phyloP scores from a whole-genome alignment of 2,329 filamentous ascomycete genomes.

The Talaromyces sp. region DNA sequence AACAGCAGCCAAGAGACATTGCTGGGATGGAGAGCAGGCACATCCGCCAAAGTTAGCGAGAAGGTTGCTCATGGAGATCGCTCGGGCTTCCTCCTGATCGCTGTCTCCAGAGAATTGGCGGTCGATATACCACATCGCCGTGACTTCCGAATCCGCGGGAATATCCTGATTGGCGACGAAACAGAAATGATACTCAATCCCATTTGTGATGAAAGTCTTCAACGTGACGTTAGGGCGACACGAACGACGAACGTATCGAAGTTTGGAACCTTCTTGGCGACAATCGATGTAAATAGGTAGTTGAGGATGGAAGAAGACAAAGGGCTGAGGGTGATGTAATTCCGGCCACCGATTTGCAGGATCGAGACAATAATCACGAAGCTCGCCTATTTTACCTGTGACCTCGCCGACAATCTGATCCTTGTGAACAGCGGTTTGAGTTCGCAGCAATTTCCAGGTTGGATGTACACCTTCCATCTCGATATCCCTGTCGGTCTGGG shows the following conservation, averaged over 20 bases:
- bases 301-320: slow-evolving; percentile 82
- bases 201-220: slow-evolving; percentile 77
- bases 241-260: slow-evolving; percentile 87
- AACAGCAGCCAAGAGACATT: slow-evolving; percentile 41
- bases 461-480: slow-evolving; percentile 57
- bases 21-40: slow-evolving; percentile 40
- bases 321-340: slow-evolving; percentile 58
- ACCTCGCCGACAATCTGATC: slow-evolving; percentile 66
- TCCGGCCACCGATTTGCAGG: slow-evolving; percentile 66
- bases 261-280: slow-evolving; percentile 75
- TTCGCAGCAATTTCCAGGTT: slow-evolving; percentile 62
- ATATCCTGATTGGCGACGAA: slow-evolving; percentile 80
- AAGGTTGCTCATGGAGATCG: slow-evolving; percentile 47
- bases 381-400: slow-evolving; percentile 71
- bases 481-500: slow-evolving; percentile 48
- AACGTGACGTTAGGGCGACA: slow-evolving; percentile 86
- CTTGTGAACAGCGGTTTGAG: slow-evolving; percentile 50
- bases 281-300: slow-evolving; percentile 93
- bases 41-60: slow-evolving; percentile 50
- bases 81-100: slow-evolving; percentile 39
- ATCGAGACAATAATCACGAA: slow-evolving; percentile 68
- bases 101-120: slow-evolving; percentile 37
- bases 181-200: slow-evolving; percentile 85
- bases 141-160: slow-evolving; percentile 50
- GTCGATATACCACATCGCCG: slow-evolving; percentile 49